phyloP scores from a whole-genome alignment of 2,329 filamentous ascomycete species.

The Trichophyton rubrum region DNA sequence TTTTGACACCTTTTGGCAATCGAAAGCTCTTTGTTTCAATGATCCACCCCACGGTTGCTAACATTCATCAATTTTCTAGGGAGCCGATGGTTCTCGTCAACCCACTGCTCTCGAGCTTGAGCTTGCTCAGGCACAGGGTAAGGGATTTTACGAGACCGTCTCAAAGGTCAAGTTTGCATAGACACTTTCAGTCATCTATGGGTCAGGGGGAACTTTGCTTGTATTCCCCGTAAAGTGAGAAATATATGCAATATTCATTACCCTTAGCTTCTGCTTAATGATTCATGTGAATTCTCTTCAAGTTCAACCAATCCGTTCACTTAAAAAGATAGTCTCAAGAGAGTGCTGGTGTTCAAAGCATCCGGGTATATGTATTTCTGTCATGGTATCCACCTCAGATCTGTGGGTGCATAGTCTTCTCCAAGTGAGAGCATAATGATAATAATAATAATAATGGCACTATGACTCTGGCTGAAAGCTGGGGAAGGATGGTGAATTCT shows the following conservation, averaged over 20 bases:
- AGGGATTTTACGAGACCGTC: constrained; percentile 67
- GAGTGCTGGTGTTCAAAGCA: too few relatives aligned
- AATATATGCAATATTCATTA: not conserved
- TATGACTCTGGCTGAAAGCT: not conserved
- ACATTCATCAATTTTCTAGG: constrained; percentile 23
- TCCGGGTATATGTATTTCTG: too few relatives aligned
- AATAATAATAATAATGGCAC: not conserved
- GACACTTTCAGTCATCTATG: not conserved
- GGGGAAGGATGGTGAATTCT: not conserved
- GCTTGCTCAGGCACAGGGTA: constrained; percentile 71
- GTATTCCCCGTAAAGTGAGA: not conserved
- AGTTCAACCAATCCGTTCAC: not conserved
- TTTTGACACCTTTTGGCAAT: not conserved
- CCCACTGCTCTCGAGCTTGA: constrained; percentile 63
- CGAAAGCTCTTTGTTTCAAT: not conserved
- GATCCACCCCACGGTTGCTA: not conserved
- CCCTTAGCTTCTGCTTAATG: not conserved
- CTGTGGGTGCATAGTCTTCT: not conserved
- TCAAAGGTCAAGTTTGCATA: constrained; percentile 56
- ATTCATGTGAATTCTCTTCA: not conserved
- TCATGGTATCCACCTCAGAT: not conserved
- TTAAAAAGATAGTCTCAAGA: not conserved
- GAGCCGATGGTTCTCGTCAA: constrained; percentile 68
- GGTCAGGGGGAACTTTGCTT: not conserved
- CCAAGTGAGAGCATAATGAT: not conserved